Evolutionary conservation across 371 early-diverging fungal genomes (phyloP).

Genomic region (Encephalitozoon hellem): DNA sequence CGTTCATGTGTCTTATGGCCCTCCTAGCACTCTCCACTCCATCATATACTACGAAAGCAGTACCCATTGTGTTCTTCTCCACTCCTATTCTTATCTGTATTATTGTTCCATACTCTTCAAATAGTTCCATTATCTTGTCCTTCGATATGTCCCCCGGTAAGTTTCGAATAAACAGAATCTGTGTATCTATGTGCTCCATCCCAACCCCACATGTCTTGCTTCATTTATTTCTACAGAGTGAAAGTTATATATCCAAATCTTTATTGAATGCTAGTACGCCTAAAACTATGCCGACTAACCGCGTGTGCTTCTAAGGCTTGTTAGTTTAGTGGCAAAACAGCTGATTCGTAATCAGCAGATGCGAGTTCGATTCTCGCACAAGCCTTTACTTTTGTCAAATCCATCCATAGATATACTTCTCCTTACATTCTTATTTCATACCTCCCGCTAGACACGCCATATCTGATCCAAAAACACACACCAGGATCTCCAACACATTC

Average conservation of each 20-base stretch:
- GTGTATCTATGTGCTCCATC: slow-evolving; percentile 22
- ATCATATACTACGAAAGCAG: slow-evolving; percentile 82
- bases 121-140: not conserved
- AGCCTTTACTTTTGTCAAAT: not conserved
- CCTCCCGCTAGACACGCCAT: slow-evolving; percentile 4
- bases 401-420: not conserved
- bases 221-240: not conserved
- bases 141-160: slow-evolving; percentile 78
- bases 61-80: slow-evolving; percentile 73
- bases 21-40: slow-evolving; percentile 89
- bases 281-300: not conserved
- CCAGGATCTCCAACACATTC: slow-evolving; percentile 9
- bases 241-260: not conserved
- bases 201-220: not conserved
- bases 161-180: slow-evolving; percentile 63
- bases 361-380: slow-evolving; percentile 35
- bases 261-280: not conserved
- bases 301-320: not conserved
- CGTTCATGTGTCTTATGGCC: slow-evolving; percentile 62
- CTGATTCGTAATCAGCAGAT: slow-evolving; percentile 32
- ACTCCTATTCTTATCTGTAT: slow-evolving; percentile 63
- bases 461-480: slow-evolving; percentile 21
- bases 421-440: not conserved
- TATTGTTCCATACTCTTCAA: slow-evolving; percentile 15
- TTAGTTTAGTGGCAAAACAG: slow-evolving; percentile 36